phyloP scores from a whole-genome alignment of 2,329 filamentous ascomycete species.

The Penicillium digitatum region DNA sequence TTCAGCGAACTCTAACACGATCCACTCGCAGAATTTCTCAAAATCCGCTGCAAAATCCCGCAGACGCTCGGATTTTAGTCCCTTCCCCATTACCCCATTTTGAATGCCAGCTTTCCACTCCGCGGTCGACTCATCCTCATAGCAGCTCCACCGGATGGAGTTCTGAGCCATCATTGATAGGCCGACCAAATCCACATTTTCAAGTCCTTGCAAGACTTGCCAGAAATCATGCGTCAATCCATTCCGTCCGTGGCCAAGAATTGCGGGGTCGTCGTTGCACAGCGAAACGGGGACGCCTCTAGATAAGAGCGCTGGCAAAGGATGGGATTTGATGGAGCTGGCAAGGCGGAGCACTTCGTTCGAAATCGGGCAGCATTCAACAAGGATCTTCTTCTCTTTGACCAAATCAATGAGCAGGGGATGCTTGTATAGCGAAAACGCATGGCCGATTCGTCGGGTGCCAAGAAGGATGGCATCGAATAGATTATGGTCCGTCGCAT shows the following conservation, averaged over 20 bases:
- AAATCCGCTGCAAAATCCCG: slow-evolving; percentile 76
- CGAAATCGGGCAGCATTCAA: slow-evolving; percentile 87
- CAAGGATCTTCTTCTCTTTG: slow-evolving; percentile 78
- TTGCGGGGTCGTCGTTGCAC: slow-evolving; percentile 86
- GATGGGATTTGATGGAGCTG: slow-evolving; percentile 70
- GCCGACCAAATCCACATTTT: slow-evolving; percentile 83
- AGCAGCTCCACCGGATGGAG: slow-evolving; percentile 82
- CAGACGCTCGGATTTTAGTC: slow-evolving; percentile 67
- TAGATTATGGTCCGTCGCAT: slow-evolving; percentile 73
- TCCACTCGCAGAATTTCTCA: slow-evolving; percentile 88
- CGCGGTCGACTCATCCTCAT: slow-evolving; percentile 69
- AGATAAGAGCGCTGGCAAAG: slow-evolving; percentile 77
- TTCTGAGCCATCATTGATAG: slow-evolving; percentile 87
- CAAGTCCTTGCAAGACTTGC: slow-evolving; percentile 86
- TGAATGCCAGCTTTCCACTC: slow-evolving; percentile 71
- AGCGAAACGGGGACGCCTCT: slow-evolving; percentile 79
- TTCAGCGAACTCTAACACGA: slow-evolving; percentile 70
- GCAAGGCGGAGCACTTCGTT: slow-evolving; percentile 83
- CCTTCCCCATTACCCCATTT: slow-evolving; percentile 67
- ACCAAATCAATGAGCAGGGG: slow-evolving; percentile 84
- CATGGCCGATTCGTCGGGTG: slow-evolving; percentile 84
- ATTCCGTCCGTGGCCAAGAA: slow-evolving; percentile 75
- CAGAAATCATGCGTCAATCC: slow-evolving; percentile 92
- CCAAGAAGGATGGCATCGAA: slow-evolving; percentile 86
- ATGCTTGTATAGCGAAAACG: slow-evolving; percentile 84